These are phyloP conservation scores for Prunus salicina DNA, from an alignment of 306 rosid species.

Conservation along the genomic window DNA sequence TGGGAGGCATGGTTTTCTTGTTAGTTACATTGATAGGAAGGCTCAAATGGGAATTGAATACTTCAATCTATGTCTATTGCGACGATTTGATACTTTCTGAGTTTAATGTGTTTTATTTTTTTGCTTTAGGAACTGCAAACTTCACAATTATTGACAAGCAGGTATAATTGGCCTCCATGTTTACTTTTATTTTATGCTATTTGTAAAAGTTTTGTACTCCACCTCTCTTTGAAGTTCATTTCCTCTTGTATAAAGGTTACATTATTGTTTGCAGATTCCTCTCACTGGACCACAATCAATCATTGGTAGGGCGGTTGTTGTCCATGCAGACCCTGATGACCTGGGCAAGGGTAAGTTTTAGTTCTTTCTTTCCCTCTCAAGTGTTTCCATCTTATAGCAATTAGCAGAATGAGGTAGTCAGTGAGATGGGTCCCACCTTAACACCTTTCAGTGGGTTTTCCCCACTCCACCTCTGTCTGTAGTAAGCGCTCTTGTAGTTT, in stretches of 20 bases:
- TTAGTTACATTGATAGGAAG: neutral
- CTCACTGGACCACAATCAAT: conserved; percentile 77
- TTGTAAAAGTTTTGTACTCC: neutral
- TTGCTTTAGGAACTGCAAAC: conserved; percentile 59
- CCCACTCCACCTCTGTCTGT: neutral
- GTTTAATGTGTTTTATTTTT: conserved; percentile 29
- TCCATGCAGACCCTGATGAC: conserved; percentile 92
- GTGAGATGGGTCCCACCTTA: neutral
- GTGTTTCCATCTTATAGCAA: neutral
- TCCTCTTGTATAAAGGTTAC: conserved; percentile 12
- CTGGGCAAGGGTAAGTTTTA: conserved; percentile 76
- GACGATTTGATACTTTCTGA: neutral
- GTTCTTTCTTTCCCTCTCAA: neutral
- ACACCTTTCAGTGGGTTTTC: neutral
- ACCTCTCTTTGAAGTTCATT: neutral
- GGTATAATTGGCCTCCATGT: conserved; percentile 36
- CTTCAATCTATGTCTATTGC: neutral
- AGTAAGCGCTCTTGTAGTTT: neutral
- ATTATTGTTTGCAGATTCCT: conserved; percentile 63
- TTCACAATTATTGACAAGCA: conserved; percentile 69
- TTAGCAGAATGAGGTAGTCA: neutral
- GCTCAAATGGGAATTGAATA: neutral
- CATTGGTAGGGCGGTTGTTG: conserved; percentile 96
- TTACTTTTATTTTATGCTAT: neutral
- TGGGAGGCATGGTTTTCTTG: neutral